Conservation (phyloP, 805 yeast genomes). For the Zygosaccharomyces pseudorouxii region DNA sequence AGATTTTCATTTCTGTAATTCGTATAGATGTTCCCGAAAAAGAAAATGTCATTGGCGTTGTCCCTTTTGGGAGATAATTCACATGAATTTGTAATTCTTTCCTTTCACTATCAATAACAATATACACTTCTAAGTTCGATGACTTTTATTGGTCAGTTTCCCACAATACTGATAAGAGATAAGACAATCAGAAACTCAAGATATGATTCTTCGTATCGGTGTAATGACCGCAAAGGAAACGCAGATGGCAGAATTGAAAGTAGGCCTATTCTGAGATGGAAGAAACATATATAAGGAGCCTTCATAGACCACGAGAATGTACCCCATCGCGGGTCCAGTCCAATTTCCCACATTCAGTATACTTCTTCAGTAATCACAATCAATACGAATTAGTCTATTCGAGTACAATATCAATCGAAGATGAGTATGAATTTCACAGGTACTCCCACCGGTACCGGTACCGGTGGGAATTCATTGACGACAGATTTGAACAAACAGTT, state of each 20-base stretch:
- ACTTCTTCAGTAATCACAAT: no score
- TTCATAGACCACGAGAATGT: background rate
- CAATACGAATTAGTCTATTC: no score
- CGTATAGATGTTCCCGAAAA: background rate
- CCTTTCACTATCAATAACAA: background rate
- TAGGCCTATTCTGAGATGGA: background rate
- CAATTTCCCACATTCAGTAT: background rate
- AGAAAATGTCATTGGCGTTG: background rate
- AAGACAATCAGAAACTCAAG: background rate
- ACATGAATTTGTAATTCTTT: background rate
- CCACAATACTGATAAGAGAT: background rate
- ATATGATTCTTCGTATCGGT: background rate
- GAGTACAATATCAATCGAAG: background rate
- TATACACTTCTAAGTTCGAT: background rate
- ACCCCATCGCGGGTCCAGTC: background rate
- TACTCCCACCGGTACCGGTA: slow-evolving; percentile 54
- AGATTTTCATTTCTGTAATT: background rate
- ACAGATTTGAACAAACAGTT: slow-evolving; percentile 67
- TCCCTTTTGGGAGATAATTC: background rate
- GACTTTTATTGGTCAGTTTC: background rate
- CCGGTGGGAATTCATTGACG: slow-evolving; percentile 78
- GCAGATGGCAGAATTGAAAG: background rate
- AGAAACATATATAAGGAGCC: background rate
- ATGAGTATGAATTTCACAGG: slow-evolving; percentile 29
- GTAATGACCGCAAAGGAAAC: background rate